These are phyloP conservation scores for Hordeum marinum DNA, from an alignment of 176 grass and related monocot genomes.

Conservation along the genomic window DNA sequence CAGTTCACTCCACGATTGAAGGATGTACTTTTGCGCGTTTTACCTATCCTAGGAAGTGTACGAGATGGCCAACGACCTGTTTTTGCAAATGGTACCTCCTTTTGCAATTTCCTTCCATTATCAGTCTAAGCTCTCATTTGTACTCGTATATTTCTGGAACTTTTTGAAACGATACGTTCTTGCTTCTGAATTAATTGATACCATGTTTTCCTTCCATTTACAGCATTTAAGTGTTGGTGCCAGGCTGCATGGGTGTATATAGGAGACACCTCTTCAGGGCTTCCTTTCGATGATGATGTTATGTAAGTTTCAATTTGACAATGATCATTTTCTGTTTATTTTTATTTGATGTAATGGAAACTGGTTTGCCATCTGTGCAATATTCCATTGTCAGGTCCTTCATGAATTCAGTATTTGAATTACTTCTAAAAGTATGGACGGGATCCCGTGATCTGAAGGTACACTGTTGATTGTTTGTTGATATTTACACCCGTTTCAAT, in stretches of 20 bases:
- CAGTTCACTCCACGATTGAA: slow-evolving; percentile 92
- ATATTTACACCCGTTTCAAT: neutral
- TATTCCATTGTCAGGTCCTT: slow-evolving; percentile 67
- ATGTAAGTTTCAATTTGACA: slow-evolving; percentile 61
- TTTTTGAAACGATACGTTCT: neutral
- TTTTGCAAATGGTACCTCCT: slow-evolving; percentile 90
- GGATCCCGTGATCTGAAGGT: slow-evolving; percentile 88
- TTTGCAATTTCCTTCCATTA: slow-evolving; percentile 28
- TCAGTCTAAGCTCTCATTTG: neutral
- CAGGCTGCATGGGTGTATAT: slow-evolving; percentile 90
- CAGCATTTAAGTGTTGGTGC: slow-evolving; percentile 98
- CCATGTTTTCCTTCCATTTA: slow-evolving; percentile 19
- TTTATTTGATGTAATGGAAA: slow-evolving; percentile 20
- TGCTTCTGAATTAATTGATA: slow-evolving; percentile 13
- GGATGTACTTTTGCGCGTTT: slow-evolving; percentile 88
- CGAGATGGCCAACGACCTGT: slow-evolving; percentile 74
- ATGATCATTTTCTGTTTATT: neutral
- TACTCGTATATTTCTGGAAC: slow-evolving; percentile 7
- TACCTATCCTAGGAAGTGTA: slow-evolving; percentile 94
- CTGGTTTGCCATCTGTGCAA: slow-evolving; percentile 10
- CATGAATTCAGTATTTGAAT: slow-evolving; percentile 98
- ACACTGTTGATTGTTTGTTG: slow-evolving; percentile 9
- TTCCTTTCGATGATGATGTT: slow-evolving; percentile 77
- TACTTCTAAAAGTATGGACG: slow-evolving; percentile 87
- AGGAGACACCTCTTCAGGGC: slow-evolving; percentile 63